These are phyloP conservation scores for Acanthamoeba healyi DNA, from an alignment of 208 protist species.

Conservation along the genomic window DNA sequence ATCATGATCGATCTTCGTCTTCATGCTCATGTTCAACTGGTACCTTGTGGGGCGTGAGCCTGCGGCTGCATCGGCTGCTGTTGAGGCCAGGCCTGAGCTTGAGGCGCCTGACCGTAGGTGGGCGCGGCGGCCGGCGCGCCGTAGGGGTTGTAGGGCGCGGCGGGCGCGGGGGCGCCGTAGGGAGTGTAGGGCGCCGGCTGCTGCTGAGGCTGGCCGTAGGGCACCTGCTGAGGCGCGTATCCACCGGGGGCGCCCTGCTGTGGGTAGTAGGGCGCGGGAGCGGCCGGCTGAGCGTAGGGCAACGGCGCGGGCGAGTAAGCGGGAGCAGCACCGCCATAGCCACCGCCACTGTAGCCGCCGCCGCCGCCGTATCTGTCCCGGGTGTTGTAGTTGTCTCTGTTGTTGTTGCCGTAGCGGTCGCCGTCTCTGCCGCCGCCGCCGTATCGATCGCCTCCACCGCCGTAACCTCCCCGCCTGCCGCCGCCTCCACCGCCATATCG, in stretches of 20 bases:
- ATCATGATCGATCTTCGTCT: not conserved
- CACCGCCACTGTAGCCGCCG: not conserved
- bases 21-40: not conserved
- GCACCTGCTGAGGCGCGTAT: not conserved
- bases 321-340: not conserved
- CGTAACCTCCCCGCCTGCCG: not conserved
- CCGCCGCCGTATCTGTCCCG: slow-evolving; percentile 10
- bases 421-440: not conserved
- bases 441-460: not conserved
- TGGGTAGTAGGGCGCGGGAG: not conserved
- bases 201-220: not conserved
- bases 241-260: not conserved
- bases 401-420: not conserved
- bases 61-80: not conserved
- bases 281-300: not conserved
- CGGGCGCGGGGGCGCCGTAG: not conserved
- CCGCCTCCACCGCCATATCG: not conserved
- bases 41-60: not conserved
- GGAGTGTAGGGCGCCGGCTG: not conserved
- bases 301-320: not conserved
- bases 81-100: not conserved
- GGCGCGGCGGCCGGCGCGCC: not conserved
- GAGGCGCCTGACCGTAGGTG: not conserved
- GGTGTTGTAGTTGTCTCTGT: not conserved
- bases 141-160: slow-evolving; percentile 14